A percentile compares a stretch with the other conserved stretches of the same genome.
Evolutionary conservation across 179 eudicot genomes (phyloP).

Genomic region (Beta lomatogona): DNA sequence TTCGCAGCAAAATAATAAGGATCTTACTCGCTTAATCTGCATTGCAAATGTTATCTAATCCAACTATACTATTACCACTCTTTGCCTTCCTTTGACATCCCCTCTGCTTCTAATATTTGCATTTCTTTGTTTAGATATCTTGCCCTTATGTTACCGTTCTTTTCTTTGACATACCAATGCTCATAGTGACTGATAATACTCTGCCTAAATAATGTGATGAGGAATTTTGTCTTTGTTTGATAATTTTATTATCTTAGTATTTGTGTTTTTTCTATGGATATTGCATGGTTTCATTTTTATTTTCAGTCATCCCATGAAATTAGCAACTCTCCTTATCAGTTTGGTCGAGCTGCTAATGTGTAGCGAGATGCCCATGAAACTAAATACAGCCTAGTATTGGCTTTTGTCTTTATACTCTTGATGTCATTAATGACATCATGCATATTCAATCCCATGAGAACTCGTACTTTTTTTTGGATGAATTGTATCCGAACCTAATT

Average conservation of each 20-base stretch:
- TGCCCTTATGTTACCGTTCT: background rate
- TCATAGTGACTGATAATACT: too few relatives aligned
- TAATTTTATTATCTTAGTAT: background rate
- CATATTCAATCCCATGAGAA: background rate
- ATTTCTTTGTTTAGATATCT: background rate
- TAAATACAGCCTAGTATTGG: background rate
- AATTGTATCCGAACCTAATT: background rate
- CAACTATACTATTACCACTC: too few relatives aligned
- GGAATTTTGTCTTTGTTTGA: background rate
- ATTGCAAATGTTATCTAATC: too few relatives aligned
- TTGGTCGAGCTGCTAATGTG: background rate
- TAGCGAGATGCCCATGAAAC: background rate
- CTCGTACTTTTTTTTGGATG: too few relatives aligned
- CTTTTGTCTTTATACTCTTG: background rate
- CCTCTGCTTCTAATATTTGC: background rate
- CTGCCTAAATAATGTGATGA: background rate
- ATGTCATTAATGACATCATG: background rate
- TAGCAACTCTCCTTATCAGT: background rate
- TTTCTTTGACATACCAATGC: too few relatives aligned
- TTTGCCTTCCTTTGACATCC: too few relatives aligned
- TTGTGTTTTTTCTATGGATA: background rate
- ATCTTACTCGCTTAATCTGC: too few relatives aligned
- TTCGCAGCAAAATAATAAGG: too few relatives aligned
- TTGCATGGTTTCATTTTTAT: background rate
- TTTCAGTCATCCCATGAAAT: background rate